Evolutionary conservation across 495 filamentous ascomycete genomes (phyloP).

Genomic region (Antarctomyces pellizariae): DNA sequence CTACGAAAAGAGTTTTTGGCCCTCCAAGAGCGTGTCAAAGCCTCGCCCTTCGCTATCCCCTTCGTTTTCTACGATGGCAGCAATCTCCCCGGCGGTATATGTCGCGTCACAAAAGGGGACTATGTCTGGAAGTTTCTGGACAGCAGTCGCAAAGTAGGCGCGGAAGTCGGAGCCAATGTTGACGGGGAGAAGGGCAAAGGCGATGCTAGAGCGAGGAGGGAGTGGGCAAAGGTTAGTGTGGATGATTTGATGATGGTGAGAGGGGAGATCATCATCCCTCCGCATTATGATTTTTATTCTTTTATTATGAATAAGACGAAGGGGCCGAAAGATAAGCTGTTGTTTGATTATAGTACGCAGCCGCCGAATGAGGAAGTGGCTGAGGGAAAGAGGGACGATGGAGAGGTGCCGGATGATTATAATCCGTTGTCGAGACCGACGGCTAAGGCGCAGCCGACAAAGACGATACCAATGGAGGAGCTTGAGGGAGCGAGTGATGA

Average conservation of each 20-base stretch:
- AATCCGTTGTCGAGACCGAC: constrained; percentile 23
- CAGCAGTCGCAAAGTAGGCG: constrained; percentile 69
- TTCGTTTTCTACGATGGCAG: constrained; percentile 99
- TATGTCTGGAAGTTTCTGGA: constrained; percentile 80
- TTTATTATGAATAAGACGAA: constrained; percentile 72
- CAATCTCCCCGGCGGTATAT: constrained; percentile 64
- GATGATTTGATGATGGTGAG: constrained; percentile 90
- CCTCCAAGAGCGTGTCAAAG: constrained; percentile 72
- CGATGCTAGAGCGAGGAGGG: constrained; percentile 37
- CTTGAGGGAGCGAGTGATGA: constrained; percentile 67
- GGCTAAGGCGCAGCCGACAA: constrained; percentile 14
- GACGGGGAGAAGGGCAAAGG: constrained; percentile 29
- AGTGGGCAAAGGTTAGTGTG: constrained; percentile 88
- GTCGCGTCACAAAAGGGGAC: constrained; percentile 80
- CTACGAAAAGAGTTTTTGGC: constrained; percentile 65
- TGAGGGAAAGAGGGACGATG: constrained; percentile 6
- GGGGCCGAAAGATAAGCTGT: constrained; percentile 41
- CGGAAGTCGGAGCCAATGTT: constrained; percentile 49
- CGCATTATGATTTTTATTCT: constrained; percentile 95
- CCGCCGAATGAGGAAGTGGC: constrained; percentile 20
- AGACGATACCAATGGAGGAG: constrained; percentile 12
- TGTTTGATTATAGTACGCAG: constrained; percentile 54
- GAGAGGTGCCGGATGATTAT: too few relatives aligned
- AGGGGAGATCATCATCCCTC: constrained; percentile 80
- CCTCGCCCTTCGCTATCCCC: constrained; percentile 71